Evolutionary conservation across 306 rosid species (phyloP).

Genomic region (Cercis canadensis): DNA sequence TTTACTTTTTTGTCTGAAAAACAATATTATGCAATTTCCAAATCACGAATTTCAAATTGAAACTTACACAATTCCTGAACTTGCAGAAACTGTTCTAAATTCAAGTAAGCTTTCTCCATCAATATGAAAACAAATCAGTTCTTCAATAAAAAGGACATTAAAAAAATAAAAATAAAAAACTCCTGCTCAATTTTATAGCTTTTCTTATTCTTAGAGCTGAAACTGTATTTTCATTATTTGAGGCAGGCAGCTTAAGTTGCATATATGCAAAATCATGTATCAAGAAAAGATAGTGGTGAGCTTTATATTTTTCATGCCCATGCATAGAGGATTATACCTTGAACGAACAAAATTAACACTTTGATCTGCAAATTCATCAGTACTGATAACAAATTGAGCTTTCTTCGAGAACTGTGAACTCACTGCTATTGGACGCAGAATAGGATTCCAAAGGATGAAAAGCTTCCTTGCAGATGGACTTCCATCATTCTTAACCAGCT

Average conservation of each 20-base stretch:
- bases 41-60: background rate
- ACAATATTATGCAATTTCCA: background rate
- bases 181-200: conserved; percentile 1
- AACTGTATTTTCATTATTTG: conserved; percentile 15
- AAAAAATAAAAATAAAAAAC: background rate
- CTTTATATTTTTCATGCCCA: background rate
- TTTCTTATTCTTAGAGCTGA: conserved; percentile 17
- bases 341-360: conserved; percentile 53
- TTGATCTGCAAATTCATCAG: conserved; percentile 47
- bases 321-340: conserved; percentile 51
- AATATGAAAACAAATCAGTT: background rate
- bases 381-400: conserved; percentile 24
- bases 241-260: conserved; percentile 9
- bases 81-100: conserved; percentile 1
- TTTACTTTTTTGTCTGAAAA: background rate
- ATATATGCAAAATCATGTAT: conserved; percentile 14
- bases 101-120: conserved; percentile 13
- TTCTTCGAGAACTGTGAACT: conserved; percentile 55
- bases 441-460: conserved; percentile 92
- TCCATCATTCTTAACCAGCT: conserved; percentile 92
- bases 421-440: conserved; percentile 49
- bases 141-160: background rate
- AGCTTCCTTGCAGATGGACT: conserved; percentile 89
- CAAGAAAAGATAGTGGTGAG: background rate
- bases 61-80: background rate